Percentiles rank a stretch among this genome's conserved stretches.
phyloP scores from a whole-genome alignment of 331 rosid genomes.

The Arachis monticola region DNA sequence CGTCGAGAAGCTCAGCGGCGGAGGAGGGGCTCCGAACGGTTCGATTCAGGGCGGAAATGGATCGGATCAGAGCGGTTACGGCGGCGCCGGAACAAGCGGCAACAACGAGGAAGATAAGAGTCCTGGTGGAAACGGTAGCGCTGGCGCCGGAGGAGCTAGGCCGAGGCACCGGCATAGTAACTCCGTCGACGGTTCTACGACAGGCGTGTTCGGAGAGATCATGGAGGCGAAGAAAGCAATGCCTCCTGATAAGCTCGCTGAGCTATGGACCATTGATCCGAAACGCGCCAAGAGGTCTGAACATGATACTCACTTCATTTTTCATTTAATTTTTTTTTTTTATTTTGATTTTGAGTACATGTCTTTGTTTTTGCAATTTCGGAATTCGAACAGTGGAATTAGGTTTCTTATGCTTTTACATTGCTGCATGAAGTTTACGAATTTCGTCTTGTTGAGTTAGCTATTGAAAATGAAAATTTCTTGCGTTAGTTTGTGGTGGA shows the following conservation, averaged over 20 bases:
- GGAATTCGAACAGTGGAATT: background rate
- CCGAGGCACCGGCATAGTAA: conserved; percentile 73
- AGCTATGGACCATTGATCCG: conserved; percentile 93
- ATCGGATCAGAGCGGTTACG: conserved; percentile 60
- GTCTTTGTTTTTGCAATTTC: background rate
- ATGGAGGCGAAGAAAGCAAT: conserved; percentile 99
- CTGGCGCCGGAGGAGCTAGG: conserved; percentile 21
- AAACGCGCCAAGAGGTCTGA: conserved; percentile 96
- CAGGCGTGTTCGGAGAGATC: conserved; percentile 80
- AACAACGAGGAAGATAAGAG: conserved; percentile 63
- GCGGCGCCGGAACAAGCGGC: conserved; percentile 40
- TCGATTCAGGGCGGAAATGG: conserved; percentile 39
- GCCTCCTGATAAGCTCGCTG: conserved; percentile 99
- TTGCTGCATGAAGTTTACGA: background rate
- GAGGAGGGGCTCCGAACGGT: conserved; percentile 42
- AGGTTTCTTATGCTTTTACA: background rate
- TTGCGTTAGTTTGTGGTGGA: background rate
- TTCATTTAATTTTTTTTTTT: background rate
- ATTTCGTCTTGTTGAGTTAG: background rate
- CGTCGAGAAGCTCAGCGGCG: conserved; percentile 70
- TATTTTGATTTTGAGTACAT: conserved; percentile 15
- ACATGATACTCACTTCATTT: conserved; percentile 25
- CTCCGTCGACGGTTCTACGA: conserved; percentile 78
- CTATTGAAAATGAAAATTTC: background rate
- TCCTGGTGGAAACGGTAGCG: conserved; percentile 3